phyloP scores from a whole-genome alignment of 1,284 basidiomycete genomes.

The Schizophyllum amplum region DNA sequence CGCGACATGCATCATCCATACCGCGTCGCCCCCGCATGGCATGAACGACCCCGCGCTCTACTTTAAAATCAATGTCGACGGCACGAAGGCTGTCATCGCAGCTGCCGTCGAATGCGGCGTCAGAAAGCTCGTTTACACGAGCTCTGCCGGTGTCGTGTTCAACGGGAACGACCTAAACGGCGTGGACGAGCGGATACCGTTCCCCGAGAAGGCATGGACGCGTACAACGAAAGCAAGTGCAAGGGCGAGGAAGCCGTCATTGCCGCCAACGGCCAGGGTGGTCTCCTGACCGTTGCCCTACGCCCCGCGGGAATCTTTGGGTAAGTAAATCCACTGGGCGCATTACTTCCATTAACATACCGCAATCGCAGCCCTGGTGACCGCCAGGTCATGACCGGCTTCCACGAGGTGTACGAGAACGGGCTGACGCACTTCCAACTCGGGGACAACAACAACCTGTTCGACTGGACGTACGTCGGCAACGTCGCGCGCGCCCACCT shows the following conservation, averaged over 20 bases:
- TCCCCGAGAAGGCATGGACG: slow-evolving; percentile 75
- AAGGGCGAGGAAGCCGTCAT: slow-evolving; percentile 83
- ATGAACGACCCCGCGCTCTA: slow-evolving; percentile 70
- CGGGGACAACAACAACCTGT: slow-evolving; percentile 89
- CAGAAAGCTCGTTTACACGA: slow-evolving; percentile 90
- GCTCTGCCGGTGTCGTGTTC: slow-evolving; percentile 90
- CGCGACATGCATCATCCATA: slow-evolving; percentile 89
- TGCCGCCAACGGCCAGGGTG: slow-evolving; percentile 76
- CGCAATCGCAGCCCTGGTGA: slow-evolving; percentile 70
- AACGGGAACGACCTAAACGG: slow-evolving; percentile 78
- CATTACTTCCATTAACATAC: slow-evolving; percentile 1
- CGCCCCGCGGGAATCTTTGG: slow-evolving; percentile 98
- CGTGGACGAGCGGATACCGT: slow-evolving; percentile 83
- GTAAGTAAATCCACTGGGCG: too few relatives aligned
- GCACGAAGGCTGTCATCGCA: slow-evolving; percentile 81
- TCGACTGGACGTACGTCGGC: slow-evolving; percentile 97
- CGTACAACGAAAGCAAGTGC: slow-evolving; percentile 96
- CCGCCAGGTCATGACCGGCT: slow-evolving; percentile 77
- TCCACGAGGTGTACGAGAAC: slow-evolving; percentile 76
- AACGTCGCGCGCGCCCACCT: slow-evolving; percentile 95
- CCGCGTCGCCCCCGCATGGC: slow-evolving; percentile 84
- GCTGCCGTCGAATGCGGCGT: slow-evolving; percentile 70
- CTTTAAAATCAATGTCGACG: slow-evolving; percentile 91
- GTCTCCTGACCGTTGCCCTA: slow-evolving; percentile 83
- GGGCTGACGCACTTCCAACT: slow-evolving; percentile 91